Base-by-base conservation (phyloP, 139 green algal genomes). In the Coelastrella sp. region DNA sequence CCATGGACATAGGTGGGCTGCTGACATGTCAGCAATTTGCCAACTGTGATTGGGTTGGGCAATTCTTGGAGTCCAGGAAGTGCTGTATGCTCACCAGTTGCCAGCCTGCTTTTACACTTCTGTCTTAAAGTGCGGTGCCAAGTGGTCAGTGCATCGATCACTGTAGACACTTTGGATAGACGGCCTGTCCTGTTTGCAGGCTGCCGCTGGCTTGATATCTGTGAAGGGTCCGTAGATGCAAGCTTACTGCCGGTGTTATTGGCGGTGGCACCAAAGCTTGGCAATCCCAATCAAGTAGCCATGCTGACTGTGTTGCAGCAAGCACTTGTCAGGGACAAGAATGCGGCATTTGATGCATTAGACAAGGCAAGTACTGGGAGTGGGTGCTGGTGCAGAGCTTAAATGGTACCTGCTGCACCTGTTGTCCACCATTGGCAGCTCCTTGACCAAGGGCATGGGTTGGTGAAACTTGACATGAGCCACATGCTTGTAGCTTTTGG, bases 1-100 rank as follows among this genome's bases (percentile, higher is more conserved):
- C 92, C 23, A 14, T 94, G 86, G 71, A 68, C 3, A 7, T 94
- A 64, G 93, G 92, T 85, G 23, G 89, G 83, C 64, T 71, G 64
- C 64, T 71, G 64, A 14, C 64, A 20, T 11, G 64, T 14, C 64
- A 71, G 64, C 13, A 11, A 76, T 23, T 47, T 76, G 16, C 14
- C 8, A 17, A 32, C 61, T 71, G 61, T 13, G 8, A 13, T 71
- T 71, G 61, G 61, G 10, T 71, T 13, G 11, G 71, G 19, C 19
- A 23, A 16, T 77, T 22, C 71, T 10, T 77, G 71, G 13, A 77
- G 13, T 77, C 17, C 16, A 23, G 13, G 17, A 77, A 47, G 71
- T 23, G 32, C 32, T 47, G 32, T 47, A 47, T 47, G 32, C 32
- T 47, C 32, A 47, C 32, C 32, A 47, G 32, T 47, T 47, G 32